Percentiles rank a stretch among this genome's conserved stretches.
Evolutionary conservation across 805 yeast species (phyloP).

Genomic region (Komagataella populi): DNA sequence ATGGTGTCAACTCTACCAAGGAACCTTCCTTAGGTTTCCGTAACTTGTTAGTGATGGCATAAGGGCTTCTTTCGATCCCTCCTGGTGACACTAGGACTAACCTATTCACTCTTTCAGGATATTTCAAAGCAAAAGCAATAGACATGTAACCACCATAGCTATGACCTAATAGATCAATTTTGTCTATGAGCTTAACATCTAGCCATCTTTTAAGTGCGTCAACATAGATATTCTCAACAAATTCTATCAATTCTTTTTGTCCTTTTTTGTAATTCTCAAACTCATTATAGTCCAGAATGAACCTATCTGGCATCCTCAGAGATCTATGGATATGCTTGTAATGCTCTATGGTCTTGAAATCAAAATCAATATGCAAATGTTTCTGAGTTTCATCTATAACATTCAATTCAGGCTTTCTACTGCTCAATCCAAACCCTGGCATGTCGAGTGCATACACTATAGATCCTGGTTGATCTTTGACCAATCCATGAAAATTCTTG

Average conservation of each 20-base stretch:
- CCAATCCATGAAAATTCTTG: slow-evolving; percentile 31
- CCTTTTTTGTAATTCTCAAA: slow-evolving; percentile 17
- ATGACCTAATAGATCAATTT: slow-evolving; percentile 59
- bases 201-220: slow-evolving; percentile 60
- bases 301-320: slow-evolving; percentile 11
- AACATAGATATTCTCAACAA: slow-evolving; percentile 42
- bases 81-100: slow-evolving; percentile 61
- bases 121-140: slow-evolving; percentile 42
- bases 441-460: slow-evolving; percentile 30
- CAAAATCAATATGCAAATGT: slow-evolving; percentile 11
- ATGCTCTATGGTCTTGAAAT: slow-evolving; percentile 7
- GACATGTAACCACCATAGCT: slow-evolving; percentile 72
- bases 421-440: slow-evolving; percentile 41
- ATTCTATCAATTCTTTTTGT: slow-evolving; percentile 23
- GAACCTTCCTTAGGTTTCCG: slow-evolving; percentile 10
- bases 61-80: slow-evolving; percentile 61
- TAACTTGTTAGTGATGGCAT: slow-evolving; percentile 31
- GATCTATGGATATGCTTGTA: slow-evolving; percentile 12
- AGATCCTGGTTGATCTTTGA: slow-evolving; percentile 14
- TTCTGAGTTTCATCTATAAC: slow-evolving; percentile 12
- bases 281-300: slow-evolving; percentile 8
- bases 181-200: slow-evolving; percentile 25
- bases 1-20: slow-evolving; percentile 15
- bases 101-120: slow-evolving; percentile 39
- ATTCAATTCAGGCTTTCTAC: slow-evolving; percentile 23